phyloP scores from a whole-genome alignment of 2,329 filamentous ascomycete genomes.

The Triangularia verruculosa region DNA sequence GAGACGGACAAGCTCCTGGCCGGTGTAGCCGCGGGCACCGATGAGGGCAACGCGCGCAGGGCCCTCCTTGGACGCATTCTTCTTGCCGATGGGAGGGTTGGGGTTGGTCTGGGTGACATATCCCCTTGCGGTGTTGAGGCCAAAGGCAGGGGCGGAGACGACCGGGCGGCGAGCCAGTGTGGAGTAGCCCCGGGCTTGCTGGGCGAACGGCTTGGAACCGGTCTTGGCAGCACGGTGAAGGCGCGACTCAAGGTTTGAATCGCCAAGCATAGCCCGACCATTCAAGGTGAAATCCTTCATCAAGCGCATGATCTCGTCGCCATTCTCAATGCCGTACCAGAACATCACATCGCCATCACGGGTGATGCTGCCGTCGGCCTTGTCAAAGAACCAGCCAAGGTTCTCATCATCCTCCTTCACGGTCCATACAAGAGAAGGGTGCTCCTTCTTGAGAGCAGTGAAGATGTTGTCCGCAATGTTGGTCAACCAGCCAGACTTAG shows the following conservation, averaged over 20 bases:
- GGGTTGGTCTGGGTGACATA: conserved; percentile 73
- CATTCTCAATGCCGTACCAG: conserved; percentile 87
- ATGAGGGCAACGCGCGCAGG: conserved; percentile 83
- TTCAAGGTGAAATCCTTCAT: conserved; percentile 83
- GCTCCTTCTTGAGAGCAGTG: conserved; percentile 87
- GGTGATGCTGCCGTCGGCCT: conserved; percentile 87
- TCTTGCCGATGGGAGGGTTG: conserved; percentile 84
- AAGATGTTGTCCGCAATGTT: conserved; percentile 97
- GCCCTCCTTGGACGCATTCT: conserved; percentile 78
- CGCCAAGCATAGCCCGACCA: conserved; percentile 81
- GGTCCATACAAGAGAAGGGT: conserved; percentile 90
- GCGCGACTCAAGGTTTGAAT: conserved; percentile 84
- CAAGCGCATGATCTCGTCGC: conserved; percentile 75
- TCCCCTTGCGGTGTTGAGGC: conserved; percentile 37
- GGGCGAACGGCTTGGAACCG: conserved; percentile 37
- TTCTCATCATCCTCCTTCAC: conserved; percentile 96
- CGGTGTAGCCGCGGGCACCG: conserved; percentile 89
- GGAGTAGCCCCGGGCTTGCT: conserved; percentile 66
- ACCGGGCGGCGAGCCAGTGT: conserved; percentile 48
- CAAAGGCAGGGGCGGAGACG: conserved; percentile 22
- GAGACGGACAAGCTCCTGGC: conserved; percentile 83
- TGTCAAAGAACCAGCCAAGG: conserved; percentile 96
- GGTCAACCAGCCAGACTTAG: conserved; percentile 89
- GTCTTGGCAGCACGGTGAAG: conserved; percentile 71
- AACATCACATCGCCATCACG: conserved; percentile 87